Base-by-base conservation (phyloP, 768 basidiomycete genomes). In the Podaxis sp. region DNA sequence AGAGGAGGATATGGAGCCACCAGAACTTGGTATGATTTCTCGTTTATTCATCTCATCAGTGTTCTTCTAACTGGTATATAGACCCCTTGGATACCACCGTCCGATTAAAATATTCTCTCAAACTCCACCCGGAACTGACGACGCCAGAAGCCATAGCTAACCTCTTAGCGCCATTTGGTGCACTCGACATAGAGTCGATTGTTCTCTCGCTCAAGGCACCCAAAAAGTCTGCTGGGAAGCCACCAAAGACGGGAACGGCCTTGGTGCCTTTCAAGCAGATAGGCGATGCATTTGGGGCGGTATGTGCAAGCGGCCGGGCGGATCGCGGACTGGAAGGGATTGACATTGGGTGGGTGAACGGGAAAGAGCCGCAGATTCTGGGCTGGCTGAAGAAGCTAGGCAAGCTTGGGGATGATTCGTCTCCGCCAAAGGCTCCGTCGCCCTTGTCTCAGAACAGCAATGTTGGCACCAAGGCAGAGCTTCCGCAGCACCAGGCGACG, bases 221-320 rank as follows among this genome's bases (percentile, higher is more conserved):
- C 63, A 84, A 85, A 62, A 71, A 77, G 0, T 73, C 80, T 0
- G 77, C 79, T 23, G 85, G 84, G 21, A 55, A 55, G 66, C 77
- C 80, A n/a, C 80, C 83, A 4, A 92, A 87, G 64, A 78, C 78
- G 42, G 88, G 82, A 0, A 90, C 80, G 5, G 91, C 92, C 0
- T 77, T 90, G 4, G 83, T 92, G 0, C 86, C 89, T 5, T 93
- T 93, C 70, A 82, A 84, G 61, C 87, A 86, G 64, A 86, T 93
- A 48, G 81, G 86, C 0, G 83, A 88, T 44, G 91, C 92, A 2
- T 90, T 91, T 67, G 88, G 85, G 2, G 89, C 85, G 2, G 87
- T 93, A 0, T 85, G 85, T 64, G 86, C 82, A 25, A 85, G 74
- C 61, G 82, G 77, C 16, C 73, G 73, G 47, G 77, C 72, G 55